Conservation (phyloP, 768 basidiomycete species). For the Lactarius sp. region DNA sequence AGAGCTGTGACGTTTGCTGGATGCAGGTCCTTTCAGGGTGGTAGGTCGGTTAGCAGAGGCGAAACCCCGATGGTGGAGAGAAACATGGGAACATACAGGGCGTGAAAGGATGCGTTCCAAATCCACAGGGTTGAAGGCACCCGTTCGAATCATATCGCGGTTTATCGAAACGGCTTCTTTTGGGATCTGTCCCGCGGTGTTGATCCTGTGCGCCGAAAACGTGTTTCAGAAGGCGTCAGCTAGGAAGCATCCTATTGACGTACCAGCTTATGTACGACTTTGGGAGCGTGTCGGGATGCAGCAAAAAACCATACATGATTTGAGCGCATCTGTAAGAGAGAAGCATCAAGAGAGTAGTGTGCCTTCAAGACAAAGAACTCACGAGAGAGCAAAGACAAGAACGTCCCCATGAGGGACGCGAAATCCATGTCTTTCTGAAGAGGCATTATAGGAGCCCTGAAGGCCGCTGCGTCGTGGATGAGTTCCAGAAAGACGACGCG, state of each 20-base stretch:
- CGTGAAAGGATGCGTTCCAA: constrained; percentile 10
- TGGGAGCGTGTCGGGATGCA: constrained; percentile 80
- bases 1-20: constrained; percentile 7
- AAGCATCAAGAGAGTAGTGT: neutral
- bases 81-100: constrained; percentile 1
- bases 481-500: neutral
- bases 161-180: constrained; percentile 15
- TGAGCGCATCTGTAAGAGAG: constrained; percentile 63
- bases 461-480: constrained; percentile 53
- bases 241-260: constrained; percentile 24
- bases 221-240: constrained; percentile 13
- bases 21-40: constrained; percentile 4
- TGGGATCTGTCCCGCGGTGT: constrained; percentile 15
- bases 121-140: constrained; percentile 6
- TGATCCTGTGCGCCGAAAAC: constrained; percentile 20
- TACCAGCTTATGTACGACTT: constrained; percentile 74
- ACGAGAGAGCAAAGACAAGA: constrained; percentile 75
- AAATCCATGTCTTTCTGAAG: constrained; percentile 60
- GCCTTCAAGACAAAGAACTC: constrained; percentile 25
- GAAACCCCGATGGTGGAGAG: neutral
- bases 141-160: constrained; percentile 11
- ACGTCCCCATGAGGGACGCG: constrained; percentile 79
- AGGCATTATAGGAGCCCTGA: constrained; percentile 84
- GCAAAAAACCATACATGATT: constrained; percentile 75
- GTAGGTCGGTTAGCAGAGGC: neutral